phyloP scores from a whole-genome alignment of 2,329 filamentous ascomycete genomes.

The Claviceps quebecensis region DNA sequence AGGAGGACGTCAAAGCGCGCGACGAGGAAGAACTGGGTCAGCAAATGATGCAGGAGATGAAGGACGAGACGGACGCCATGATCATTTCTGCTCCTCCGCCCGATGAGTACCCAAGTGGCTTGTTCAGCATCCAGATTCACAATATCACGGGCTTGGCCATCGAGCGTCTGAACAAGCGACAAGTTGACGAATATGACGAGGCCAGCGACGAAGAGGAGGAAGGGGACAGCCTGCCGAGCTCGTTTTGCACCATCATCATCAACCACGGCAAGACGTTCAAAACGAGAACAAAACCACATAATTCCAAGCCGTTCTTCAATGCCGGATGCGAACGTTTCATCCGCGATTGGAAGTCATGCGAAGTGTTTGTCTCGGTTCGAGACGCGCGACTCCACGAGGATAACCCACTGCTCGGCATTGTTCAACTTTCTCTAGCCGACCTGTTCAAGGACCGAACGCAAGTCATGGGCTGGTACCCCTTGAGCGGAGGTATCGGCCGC shows the following conservation, averaged over 20 bases:
- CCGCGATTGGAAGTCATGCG: constrained; percentile 50
- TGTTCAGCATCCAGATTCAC: constrained; percentile 58
- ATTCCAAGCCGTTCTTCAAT: constrained; percentile 66
- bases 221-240: constrained; percentile 51
- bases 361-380: constrained; percentile 53
- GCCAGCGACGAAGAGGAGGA: constrained; percentile 42
- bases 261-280: constrained; percentile 58
- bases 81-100: constrained; percentile 55
- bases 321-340: constrained; percentile 62
- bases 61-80: constrained; percentile 45
- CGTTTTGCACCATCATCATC: constrained; percentile 60
- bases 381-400: constrained; percentile 57
- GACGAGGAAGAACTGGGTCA: constrained; percentile 51
- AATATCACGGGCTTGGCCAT: constrained; percentile 57
- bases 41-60: constrained; percentile 53
- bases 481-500: constrained; percentile 60
- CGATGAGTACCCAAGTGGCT: constrained; percentile 46
- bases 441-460: constrained; percentile 51
- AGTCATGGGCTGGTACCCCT: constrained; percentile 49
- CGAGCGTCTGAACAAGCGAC: constrained; percentile 42
- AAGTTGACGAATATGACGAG: constrained; percentile 30
- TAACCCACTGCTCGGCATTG: constrained; percentile 54
- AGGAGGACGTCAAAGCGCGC: constrained; percentile 30
- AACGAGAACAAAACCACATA: constrained; percentile 64
- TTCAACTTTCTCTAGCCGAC: constrained; percentile 50